Evolutionary conservation across 2,329 filamentous ascomycete genomes (phyloP), one percentile per base, ranked within the genome.

Genomic region (Fusarium aywerte): DNA sequence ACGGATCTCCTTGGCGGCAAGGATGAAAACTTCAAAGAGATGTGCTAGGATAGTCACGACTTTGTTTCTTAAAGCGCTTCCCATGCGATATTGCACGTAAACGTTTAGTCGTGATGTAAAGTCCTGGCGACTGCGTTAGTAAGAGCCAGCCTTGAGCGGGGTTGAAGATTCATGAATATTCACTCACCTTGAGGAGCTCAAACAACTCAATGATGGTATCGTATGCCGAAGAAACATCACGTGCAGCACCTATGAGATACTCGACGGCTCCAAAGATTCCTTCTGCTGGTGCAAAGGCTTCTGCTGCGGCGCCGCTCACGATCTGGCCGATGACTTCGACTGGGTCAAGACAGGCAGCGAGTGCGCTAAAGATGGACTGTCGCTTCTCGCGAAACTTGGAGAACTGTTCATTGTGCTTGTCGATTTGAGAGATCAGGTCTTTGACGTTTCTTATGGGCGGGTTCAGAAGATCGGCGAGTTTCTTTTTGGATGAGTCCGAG

Each of bases 181-280:
- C 21, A 48, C 69, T 59, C 58, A 78, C 77, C 65, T 80, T 76
- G 12, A 83, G 68, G 31, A 78, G 76, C 12, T 76, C 76, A 68
- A 84, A 81, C 23, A 84, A 68, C 44, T 81, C 80, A 4, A 80
- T 66, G 8, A 84, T 83, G 7, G 77, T 76, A 66, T 84, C 80
- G 45, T 84, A 84, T 9, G 76, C 76, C 1, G 77, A 69, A 1
- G 80, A 82, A 16, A 83, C 82, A 48, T 82, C 78, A 20, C 78
- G 77, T 3, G 81, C 82, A 10, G 81, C 80, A 32, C 76, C 76
- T 18, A 84, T 75, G 10, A 84, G 72, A 53, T 81, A 80, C 15
- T 77, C 69, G 3, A 81, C 80, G 9, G 81, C 81, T 9, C 78
- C 74, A 61, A 81, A 84, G 49, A 83, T 79, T 27, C 74, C 72